A percentile compares a stretch with the other conserved stretches of the same genome.
Evolutionary conservation across 1,284 basidiomycete genomes (phyloP).

Genomic region (Hemileia vastatrix): DNA sequence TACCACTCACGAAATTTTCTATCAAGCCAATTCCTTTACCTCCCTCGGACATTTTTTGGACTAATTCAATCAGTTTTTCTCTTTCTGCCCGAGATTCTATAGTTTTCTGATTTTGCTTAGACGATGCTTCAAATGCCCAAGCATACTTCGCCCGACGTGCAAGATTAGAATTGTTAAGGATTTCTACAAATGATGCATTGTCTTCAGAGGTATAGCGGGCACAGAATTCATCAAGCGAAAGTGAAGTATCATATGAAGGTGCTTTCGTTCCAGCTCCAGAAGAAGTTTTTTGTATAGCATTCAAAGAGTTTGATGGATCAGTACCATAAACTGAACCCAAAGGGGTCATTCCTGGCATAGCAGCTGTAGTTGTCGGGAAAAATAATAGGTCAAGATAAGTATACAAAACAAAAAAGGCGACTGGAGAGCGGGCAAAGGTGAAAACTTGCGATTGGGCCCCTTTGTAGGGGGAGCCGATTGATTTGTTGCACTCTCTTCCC

Average conservation of each 20-base stretch:
- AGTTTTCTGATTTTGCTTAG: constrained; percentile 54
- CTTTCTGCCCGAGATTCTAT: constrained; percentile 28
- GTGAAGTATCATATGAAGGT: constrained; percentile 51
- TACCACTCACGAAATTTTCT: constrained; percentile 8
- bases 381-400: no score
- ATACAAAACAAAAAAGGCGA: no score
- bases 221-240: constrained; percentile 75
- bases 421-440: no score
- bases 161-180: constrained; percentile 75
- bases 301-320: no score
- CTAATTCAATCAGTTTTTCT: constrained; percentile 33
- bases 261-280: no score
- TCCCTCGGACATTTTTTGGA: constrained; percentile 28
- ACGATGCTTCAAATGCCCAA: constrained; percentile 88
- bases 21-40: constrained; percentile 8
- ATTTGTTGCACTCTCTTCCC: no score
- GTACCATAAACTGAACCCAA: no score
- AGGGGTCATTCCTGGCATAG: constrained; percentile 13
- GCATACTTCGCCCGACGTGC: constrained; percentile 63
- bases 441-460: no score
- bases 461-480: no score
- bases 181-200: constrained; percentile 83
- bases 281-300: no score
- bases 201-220: constrained; percentile 85
- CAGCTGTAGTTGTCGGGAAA: no score